These are phyloP conservation scores for Arthroderma sp. DNA, from an alignment of 2,329 filamentous ascomycete species.

Conservation along the genomic window DNA sequence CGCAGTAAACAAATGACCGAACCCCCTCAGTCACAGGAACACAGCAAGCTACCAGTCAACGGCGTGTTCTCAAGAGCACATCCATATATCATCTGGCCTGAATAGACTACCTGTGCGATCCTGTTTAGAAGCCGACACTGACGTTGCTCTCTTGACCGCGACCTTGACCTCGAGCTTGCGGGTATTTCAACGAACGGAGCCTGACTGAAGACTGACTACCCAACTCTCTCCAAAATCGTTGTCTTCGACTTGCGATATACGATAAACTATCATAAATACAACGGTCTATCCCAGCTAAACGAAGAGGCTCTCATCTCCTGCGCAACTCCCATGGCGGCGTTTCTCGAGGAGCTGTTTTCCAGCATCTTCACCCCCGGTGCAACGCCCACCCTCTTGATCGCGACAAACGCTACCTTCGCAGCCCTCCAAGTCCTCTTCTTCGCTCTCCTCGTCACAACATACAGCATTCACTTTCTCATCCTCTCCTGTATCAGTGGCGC, in stretches of 20 bases:
- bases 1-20: constrained; percentile 4
- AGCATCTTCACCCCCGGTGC: constrained; percentile 89
- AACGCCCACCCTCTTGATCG: constrained; percentile 74
- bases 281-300: background rate
- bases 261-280: background rate
- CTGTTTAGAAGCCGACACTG: background rate
- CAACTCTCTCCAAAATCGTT: background rate
- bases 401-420: constrained; percentile 82
- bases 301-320: background rate
- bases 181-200: background rate
- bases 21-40: background rate
- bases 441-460: constrained; percentile 63
- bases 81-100: constrained; percentile 4
- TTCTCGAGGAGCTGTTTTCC: constrained; percentile 68
- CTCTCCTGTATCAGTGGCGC: constrained; percentile 68
- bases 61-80: background rate
- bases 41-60: background rate
- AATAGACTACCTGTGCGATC: background rate
- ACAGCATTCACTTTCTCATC: constrained; percentile 77
- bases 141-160: too few relatives aligned
- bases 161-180: background rate
- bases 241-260: background rate
- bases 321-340: constrained; percentile 33
- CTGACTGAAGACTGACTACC: background rate
- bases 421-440: constrained; percentile 70